These are phyloP conservation scores for Rhynchosporium secalis DNA, from an alignment of 2,329 filamentous ascomycete species.

Conservation along the genomic window DNA sequence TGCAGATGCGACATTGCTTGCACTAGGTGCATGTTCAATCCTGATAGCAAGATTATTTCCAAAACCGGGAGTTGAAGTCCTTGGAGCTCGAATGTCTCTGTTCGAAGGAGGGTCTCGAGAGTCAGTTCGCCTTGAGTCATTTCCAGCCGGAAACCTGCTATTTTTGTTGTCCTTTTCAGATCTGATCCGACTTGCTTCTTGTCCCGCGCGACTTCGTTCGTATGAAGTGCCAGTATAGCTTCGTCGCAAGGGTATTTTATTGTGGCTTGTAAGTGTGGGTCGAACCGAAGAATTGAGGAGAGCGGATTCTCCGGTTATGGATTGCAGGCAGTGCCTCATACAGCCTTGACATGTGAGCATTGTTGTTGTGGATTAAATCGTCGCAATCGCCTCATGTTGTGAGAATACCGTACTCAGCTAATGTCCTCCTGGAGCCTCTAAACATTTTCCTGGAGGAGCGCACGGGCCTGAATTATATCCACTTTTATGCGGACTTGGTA, in stretches of 20 bases:
- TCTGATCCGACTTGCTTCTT: constrained; percentile 5
- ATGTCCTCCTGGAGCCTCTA: not conserved
- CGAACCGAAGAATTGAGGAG: constrained; percentile 17
- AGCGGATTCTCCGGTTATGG: constrained; percentile 32
- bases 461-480: not conserved
- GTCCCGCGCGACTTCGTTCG: not conserved
- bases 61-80: not conserved
- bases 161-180: not conserved
- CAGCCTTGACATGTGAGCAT: constrained; percentile 38
- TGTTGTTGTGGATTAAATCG: constrained; percentile 1
- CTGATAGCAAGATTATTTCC: not conserved
- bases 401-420: too few species aligned
- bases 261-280: constrained; percentile 4
- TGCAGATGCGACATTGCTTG: not conserved
- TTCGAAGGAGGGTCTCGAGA: not conserved
- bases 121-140: not conserved
- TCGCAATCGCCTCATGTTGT: not conserved
- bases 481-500: too few species aligned
- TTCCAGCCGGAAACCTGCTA: not conserved
- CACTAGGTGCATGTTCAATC: not conserved
- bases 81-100: not conserved
- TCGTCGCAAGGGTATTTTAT: constrained; percentile 14
- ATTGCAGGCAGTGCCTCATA: constrained; percentile 35
- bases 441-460: constrained; percentile 9
- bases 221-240: constrained; percentile 18